Evolutionary conservation across 176 grass and related monocot species (phyloP).

Genomic region (Phoenix dactylifera): DNA sequence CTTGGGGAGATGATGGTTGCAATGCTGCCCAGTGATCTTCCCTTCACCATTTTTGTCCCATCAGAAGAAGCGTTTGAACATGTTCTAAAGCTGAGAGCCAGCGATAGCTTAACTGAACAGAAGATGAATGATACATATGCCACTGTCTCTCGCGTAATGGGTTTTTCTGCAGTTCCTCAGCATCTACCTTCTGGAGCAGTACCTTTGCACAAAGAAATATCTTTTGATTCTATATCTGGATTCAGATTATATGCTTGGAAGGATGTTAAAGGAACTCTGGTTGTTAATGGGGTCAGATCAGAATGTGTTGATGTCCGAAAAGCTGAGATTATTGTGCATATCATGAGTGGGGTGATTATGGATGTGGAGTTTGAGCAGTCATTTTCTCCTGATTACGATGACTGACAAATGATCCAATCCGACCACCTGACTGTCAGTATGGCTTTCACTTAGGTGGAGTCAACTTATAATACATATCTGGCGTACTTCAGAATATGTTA

Average conservation of each 20-base stretch:
- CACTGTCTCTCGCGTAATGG: slow-evolving; percentile 63
- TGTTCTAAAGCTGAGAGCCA: slow-evolving; percentile 26
- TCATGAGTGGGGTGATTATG: slow-evolving; percentile 67
- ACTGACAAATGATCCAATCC: slow-evolving; percentile 5
- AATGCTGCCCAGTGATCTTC: slow-evolving; percentile 65
- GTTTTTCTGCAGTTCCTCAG: slow-evolving; percentile 60
- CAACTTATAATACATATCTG: too few species aligned
- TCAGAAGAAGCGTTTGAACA: slow-evolving; percentile 33
- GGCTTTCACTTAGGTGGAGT: too few species aligned
- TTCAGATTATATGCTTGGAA: slow-evolving; percentile 39
- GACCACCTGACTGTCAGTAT: too few species aligned
- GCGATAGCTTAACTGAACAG: slow-evolving; percentile 5
- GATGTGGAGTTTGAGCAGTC: slow-evolving; percentile 78
- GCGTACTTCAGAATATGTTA: too few species aligned
- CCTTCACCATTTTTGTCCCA: slow-evolving; percentile 73
- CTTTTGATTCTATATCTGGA: slow-evolving; percentile 58
- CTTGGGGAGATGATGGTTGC: slow-evolving; percentile 72
- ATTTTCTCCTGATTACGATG: slow-evolving; percentile 25
- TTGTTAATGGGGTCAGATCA: slow-evolving; percentile 66
- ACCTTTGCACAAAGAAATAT: slow-evolving; percentile 10
- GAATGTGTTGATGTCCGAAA: slow-evolving; percentile 59
- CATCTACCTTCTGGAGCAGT: slow-evolving; percentile 32
- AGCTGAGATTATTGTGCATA: slow-evolving; percentile 45
- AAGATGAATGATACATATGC: slow-evolving; percentile 34
- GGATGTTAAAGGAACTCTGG: slow-evolving; percentile 40